A percentile compares a stretch with the other conserved stretches of the same genome.
Conservation (phyloP, 345 rosid genomes). For the Nasturtium officinale region DNA sequence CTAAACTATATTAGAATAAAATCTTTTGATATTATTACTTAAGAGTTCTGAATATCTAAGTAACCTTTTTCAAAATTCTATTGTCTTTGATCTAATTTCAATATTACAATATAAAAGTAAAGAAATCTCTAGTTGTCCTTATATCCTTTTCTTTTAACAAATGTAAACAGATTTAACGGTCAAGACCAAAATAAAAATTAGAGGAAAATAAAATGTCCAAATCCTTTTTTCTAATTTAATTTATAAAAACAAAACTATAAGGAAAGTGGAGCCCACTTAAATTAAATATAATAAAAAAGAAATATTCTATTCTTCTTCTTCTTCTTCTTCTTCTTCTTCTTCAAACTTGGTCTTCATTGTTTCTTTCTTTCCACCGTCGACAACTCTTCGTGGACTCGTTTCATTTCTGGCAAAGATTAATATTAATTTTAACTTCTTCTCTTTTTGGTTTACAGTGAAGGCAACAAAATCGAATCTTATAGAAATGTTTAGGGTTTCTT, state of each 20-base stretch:
- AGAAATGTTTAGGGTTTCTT: conserved; percentile 20
- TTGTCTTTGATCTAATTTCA: neutral
- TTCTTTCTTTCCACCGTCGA: conserved; percentile 37
- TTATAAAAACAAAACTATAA: too few species aligned
- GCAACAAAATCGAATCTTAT: conserved; percentile 5
- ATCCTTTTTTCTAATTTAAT: neutral
- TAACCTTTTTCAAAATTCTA: neutral
- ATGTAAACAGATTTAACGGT: conserved; percentile 1
- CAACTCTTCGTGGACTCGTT: conserved; percentile 37
- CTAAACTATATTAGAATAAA: neutral
- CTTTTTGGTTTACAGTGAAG: conserved; percentile 1
- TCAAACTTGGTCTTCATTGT: conserved; percentile 36
- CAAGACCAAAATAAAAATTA: neutral
- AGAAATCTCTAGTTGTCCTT: neutral
- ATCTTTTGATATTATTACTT: neutral
- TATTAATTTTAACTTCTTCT: neutral
- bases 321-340: conserved; percentile 6
- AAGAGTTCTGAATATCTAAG: neutral
- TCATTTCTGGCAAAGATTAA: neutral
- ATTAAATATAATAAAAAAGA: neutral
- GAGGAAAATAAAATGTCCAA: neutral
- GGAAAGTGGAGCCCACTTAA: conserved; percentile 37
- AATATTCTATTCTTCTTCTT: conserved; percentile 40
- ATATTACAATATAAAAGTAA: too few species aligned
- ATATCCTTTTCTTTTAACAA: neutral